Evolutionary conservation across 495 filamentous ascomycete species (phyloP), one percentile per base, ranked within the genome.

Genomic region (Penicillium desertorum): DNA sequence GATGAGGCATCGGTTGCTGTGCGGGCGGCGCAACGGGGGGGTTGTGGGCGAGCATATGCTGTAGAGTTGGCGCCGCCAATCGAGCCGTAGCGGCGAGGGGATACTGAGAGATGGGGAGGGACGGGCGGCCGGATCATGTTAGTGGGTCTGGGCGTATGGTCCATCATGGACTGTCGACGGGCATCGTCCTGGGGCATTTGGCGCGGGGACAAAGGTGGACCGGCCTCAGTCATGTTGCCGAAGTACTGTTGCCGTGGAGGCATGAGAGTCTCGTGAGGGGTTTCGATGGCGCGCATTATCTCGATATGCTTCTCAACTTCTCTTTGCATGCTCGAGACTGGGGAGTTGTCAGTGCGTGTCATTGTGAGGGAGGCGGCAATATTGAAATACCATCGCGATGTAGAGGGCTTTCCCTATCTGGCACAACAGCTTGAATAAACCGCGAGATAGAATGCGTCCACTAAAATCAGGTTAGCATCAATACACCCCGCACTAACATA

Each of bases 281-380:
- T 89, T 57, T 97, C 93, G 22, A 93, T 77, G 42, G 72, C 68
- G 25, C 85, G 81, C 16, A 84, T 72, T 45, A 86, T 79, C 50
- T 98, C 92, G 48, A 86, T 81, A 58, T 97, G 92, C 47, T 91
- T 86, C 62, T 87, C 84, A 59, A 98, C 87, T 60, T 96, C 92
- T 62, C 80, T 78, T 75, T 96, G 92, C 78, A 97, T 84, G 37
- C 75, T 80, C 39, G 84, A 78, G 30, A 96, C 93, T 96, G 65
- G n/a, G 36, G 16, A 14, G 23, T 50, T 50, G 59, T 71, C 46
- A 70, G 61, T 45, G 19, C 6, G n/a, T 27, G 39, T 44, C n/a
- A 32, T 23, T 39, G 19, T 41, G 27, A 14, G 14, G 22, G 25
- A 29, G 16, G 10, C 32, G 29, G 29, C 19, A 20, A 19, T 14